These are phyloP conservation scores for Talaromyces sp. DNA, from an alignment of 2,329 filamentous ascomycete genomes.

Conservation along the genomic window DNA sequence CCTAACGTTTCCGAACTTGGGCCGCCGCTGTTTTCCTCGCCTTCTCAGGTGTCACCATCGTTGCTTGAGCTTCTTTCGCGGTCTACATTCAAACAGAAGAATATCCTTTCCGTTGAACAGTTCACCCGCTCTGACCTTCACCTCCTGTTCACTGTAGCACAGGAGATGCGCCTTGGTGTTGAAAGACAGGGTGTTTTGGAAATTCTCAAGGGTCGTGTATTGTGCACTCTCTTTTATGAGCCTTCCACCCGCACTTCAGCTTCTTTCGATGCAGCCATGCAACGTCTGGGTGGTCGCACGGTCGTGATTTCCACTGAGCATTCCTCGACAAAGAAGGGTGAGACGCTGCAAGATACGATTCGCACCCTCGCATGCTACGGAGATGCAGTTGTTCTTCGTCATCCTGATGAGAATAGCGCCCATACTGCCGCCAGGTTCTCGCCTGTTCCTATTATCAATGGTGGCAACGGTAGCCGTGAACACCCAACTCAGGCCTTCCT, in stretches of 20 bases:
- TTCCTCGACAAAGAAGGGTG: constrained; percentile 90
- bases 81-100: constrained; percentile 82
- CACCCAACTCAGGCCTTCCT: constrained; percentile 97
- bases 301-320: constrained; percentile 74
- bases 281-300: constrained; percentile 85
- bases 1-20: constrained; percentile 28
- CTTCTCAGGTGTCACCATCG: constrained; percentile 51
- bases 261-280: constrained; percentile 98
- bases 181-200: constrained; percentile 87
- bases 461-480: constrained; percentile 90
- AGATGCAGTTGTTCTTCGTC: constrained; percentile 92
- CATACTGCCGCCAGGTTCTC: constrained; percentile 81
- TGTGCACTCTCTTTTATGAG: constrained; percentile 95
- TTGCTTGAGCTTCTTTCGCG: constrained; percentile 68
- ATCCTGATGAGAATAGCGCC: constrained; percentile 76
- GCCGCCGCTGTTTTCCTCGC: constrained; percentile 35
- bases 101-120: constrained; percentile 87
- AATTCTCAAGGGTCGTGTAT: constrained; percentile 75
- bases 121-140: constrained; percentile 85
- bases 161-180: constrained; percentile 94
- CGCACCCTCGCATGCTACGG: constrained; percentile 90
- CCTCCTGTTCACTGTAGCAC: constrained; percentile 88
- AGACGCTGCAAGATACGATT: constrained; percentile 87
- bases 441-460: constrained; percentile 90
- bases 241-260: constrained; percentile 91